A percentile compares a stretch with the other conserved stretches of the same genome.
phyloP scores from a whole-genome alignment of 768 basidiomycete species.

The Kwoniella dendrophila region DNA sequence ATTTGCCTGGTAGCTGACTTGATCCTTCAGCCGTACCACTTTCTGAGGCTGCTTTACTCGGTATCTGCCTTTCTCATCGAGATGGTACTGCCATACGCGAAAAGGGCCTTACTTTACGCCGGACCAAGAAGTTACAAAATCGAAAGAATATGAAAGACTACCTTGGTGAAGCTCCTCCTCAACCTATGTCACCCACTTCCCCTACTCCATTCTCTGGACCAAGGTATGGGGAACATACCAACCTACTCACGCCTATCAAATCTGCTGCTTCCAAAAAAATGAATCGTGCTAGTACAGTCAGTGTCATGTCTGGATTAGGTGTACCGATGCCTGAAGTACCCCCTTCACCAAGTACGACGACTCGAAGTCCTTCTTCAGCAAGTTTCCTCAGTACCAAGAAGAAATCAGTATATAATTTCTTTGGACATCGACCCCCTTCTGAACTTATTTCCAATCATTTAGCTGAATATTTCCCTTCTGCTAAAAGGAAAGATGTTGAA shows the following conservation, averaged over 20 bases:
- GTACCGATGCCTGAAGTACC: conserved; percentile 71
- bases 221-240: conserved; percentile 43
- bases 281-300: conserved; percentile 92
- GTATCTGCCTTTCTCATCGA: conserved; percentile 78
- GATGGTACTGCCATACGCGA: conserved; percentile 74
- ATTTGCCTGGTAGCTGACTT: neutral
- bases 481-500: conserved; percentile 86
- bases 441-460: conserved; percentile 95
- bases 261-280: conserved; percentile 60
- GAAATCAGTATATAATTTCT: conserved; percentile 71
- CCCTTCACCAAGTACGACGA: conserved; percentile 61
- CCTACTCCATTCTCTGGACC: conserved; percentile 54
- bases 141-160: conserved; percentile 59
- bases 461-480: conserved; percentile 90
- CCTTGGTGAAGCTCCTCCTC: conserved; percentile 61
- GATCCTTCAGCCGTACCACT: conserved; percentile 66
- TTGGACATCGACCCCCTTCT: conserved; percentile 94
- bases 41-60: conserved; percentile 76
- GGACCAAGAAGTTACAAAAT: conserved; percentile 56
- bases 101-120: conserved; percentile 73
- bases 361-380: conserved; percentile 51
- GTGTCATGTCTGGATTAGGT: conserved; percentile 89
- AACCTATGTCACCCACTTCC: conserved; percentile 55
- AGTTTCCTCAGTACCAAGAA: conserved; percentile 53
- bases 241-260: conserved; percentile 37